A percentile compares a stretch with the other conserved stretches of the same genome.
Evolutionary conservation across 305 asterid genomes (phyloP).

Genomic region (Rubia occidens): DNA sequence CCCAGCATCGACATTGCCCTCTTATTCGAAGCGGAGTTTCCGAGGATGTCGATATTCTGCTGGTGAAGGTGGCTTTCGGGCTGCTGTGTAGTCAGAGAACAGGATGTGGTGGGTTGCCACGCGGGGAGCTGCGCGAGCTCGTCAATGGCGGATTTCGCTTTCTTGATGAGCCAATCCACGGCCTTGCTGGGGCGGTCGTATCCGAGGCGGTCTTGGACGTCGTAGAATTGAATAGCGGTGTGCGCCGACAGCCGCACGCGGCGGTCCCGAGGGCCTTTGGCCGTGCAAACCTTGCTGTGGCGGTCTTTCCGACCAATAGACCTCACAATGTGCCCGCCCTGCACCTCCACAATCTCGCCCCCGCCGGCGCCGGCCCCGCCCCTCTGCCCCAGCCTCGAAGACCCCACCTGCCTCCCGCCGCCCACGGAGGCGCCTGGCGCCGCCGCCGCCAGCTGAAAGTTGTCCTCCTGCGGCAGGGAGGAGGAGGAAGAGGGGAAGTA

Average conservation of each 20-base stretch:
- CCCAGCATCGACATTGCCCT: constrained; percentile 24
- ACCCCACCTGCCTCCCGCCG: constrained; percentile 11
- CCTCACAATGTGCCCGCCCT: constrained; percentile 95
- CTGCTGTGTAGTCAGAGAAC: constrained; percentile 17
- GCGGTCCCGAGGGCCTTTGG: constrained; percentile 94
- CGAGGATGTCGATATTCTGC: constrained; percentile 16
- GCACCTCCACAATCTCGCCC: constrained; percentile 88
- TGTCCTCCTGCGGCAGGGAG: constrained; percentile 31
- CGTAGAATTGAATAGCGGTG: constrained; percentile 93
- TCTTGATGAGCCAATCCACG: constrained; percentile 91
- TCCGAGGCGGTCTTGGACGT: constrained; percentile 93
- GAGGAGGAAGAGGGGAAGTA: constrained; percentile 23
- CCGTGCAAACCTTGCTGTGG: constrained; percentile 97
- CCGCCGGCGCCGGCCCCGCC: constrained; percentile 16
- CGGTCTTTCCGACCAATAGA: constrained; percentile 91
- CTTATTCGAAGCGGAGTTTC: constrained; percentile 26
- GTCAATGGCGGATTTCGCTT: constrained; percentile 80
- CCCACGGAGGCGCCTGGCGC: neutral
- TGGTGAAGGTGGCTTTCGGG: constrained; percentile 17
- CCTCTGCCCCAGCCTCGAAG: constrained; percentile 24
- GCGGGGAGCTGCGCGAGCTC: constrained; percentile 90
- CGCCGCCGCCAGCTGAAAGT: constrained; percentile 24
- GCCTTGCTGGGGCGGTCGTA: constrained; percentile 96
- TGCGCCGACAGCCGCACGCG: constrained; percentile 93
- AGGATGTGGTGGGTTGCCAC: constrained; percentile 70